These are phyloP conservation scores for Rickenella mellea DNA, from an alignment of 768 basidiomycete species.

Conservation along the genomic window DNA sequence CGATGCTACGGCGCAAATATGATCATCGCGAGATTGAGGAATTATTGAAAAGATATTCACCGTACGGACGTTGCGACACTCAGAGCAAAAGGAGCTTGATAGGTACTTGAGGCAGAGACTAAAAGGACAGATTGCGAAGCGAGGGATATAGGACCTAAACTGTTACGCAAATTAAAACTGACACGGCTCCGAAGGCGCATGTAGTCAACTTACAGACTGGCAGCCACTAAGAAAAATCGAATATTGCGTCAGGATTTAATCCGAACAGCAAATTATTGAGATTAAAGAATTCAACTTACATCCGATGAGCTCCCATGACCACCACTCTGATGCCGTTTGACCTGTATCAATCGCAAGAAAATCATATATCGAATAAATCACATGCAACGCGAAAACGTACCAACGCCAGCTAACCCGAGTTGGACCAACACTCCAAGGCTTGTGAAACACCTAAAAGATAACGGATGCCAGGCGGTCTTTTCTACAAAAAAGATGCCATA, in stretches of 20 bases:
- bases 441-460: slow-evolving; percentile 54
- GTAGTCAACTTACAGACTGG: slow-evolving; percentile 32
- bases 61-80: slow-evolving; percentile 80
- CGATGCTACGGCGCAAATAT: slow-evolving; percentile 43
- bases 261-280: background rate
- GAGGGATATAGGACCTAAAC: slow-evolving; percentile 69
- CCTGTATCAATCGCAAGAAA: slow-evolving; percentile 22
- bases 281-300: no score
- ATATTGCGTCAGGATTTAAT: background rate
- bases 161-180: slow-evolving; percentile 20
- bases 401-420: slow-evolving; percentile 77
- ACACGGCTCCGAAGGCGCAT: background rate
- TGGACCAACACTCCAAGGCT: slow-evolving; percentile 59
- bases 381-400: slow-evolving; percentile 20
- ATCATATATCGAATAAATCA: background rate
- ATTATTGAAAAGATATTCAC: slow-evolving; percentile 24
- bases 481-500: slow-evolving; percentile 54
- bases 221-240: slow-evolving; percentile 34
- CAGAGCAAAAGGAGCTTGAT: slow-evolving; percentile 77
- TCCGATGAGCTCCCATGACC: slow-evolving; percentile 88
- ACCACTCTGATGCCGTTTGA: slow-evolving; percentile 89
- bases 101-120: slow-evolving; percentile 65
- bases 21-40: slow-evolving; percentile 1
- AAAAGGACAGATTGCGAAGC: slow-evolving; percentile 86
- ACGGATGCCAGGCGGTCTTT: slow-evolving; percentile 75